Evolutionary conservation across 1,139 yeast species (phyloP).

Genomic region (Candida freyschussii): DNA sequence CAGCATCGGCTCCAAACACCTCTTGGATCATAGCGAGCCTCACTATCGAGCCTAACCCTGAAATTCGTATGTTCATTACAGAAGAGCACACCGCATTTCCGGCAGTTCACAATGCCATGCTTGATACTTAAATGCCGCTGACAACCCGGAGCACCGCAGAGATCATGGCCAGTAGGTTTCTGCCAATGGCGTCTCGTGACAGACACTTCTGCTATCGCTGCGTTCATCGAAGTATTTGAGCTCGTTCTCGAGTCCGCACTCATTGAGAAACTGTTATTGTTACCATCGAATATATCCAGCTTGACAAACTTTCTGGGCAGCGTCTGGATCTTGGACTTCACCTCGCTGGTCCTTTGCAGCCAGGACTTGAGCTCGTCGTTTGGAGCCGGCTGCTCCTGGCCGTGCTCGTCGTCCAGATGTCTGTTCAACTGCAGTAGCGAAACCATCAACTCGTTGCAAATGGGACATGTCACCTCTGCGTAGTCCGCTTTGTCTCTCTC

Average conservation of each 20-base stretch:
- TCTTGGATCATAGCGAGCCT: constrained; percentile 42
- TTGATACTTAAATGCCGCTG: constrained; percentile 37
- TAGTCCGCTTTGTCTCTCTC: constrained; percentile 5
- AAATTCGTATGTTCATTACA: constrained; percentile 57
- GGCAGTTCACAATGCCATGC: constrained; percentile 55
- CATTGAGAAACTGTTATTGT: constrained; percentile 12
- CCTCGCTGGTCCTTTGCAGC: constrained; percentile 32
- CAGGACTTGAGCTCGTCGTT: constrained; percentile 37
- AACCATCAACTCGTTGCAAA: constrained; percentile 60
- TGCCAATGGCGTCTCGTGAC: constrained; percentile 64
- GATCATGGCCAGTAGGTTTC: constrained; percentile 36
- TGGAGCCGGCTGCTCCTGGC: constrained; percentile 14
- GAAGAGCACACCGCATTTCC: constrained; percentile 67
- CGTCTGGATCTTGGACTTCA: constrained; percentile 24
- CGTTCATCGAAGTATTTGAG: constrained; percentile 15
- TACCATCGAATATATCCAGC: constrained; percentile 30
- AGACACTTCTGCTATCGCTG: constrained; percentile 20
- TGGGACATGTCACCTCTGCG: constrained; percentile 50
- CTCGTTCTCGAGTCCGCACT: constrained; percentile 14
- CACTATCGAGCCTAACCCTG: constrained; percentile 40
- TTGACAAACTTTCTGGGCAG: constrained; percentile 29
- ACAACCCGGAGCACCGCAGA: constrained; percentile 39
- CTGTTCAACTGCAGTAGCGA: constrained; percentile 55
- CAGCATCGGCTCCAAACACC: constrained; percentile 77
- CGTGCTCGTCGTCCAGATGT: constrained; percentile 70